Base-by-base conservation (phyloP, 768 basidiomycete species). In the Phlebiopsis flavidoalba region DNA sequence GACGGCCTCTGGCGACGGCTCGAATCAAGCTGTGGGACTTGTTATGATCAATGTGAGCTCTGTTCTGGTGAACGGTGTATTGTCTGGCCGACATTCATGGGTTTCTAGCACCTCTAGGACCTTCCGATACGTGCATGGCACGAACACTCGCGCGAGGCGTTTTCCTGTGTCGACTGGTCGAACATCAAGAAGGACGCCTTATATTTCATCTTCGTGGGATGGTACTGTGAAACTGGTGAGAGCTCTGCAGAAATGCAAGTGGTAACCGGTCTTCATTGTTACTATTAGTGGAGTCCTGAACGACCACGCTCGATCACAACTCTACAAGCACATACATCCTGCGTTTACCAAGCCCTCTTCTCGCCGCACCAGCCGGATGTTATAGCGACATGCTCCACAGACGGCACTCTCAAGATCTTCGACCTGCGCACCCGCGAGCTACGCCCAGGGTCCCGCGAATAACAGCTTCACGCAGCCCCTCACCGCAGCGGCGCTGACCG, bases 141-240 rank as follows among this genome's bases (percentile, higher is more conserved):
- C 67, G 96, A 98, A 73, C 96, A 98, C 73, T 85, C 87, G 12
- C 84, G 88, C 53, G 96, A 98, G 71, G 93, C 95, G 7, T 95
- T 92, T 77, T 89, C 89, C 11, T n/a, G n/a, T 31, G 85, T 98
- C 5, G 93, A 98, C 72, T 98, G 96, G 95, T 94, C 89, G 63
- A 98, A 97, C 74, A 73, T 95, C 63, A 86, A 88, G 67, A 97
- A 96, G 71, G 89, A 93, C 64, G 83, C 83, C 0, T 95, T 97
- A n/a, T 71, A 83, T 81, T 8, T 94, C 94, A 11, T 83, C 91
- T 24, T 92, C 89, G 12, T 98, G 95, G 95, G 96, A 98, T 69
- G 93, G 93, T 26, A 82, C 80, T 14, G 82, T 95, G 46, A 98
- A 97, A 75, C 67, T 97, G 52, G 95, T 95, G 63, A 51, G 91